These are phyloP conservation scores for Hypomyces perniciosus DNA, from an alignment of 2,329 filamentous ascomycete species.

Conservation along the genomic window DNA sequence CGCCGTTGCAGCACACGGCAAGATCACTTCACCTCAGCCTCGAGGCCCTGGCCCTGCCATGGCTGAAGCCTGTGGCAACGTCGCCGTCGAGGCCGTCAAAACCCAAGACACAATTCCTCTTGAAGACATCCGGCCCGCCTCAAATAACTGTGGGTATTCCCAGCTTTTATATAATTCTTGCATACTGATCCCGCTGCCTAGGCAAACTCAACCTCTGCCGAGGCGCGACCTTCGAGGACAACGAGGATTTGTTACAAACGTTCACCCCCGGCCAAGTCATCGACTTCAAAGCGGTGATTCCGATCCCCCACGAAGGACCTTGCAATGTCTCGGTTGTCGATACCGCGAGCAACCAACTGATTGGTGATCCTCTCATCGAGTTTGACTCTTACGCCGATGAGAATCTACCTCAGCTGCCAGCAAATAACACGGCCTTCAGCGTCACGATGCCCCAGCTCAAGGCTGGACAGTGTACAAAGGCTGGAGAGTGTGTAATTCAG, in stretches of 20 bases:
- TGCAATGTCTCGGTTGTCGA: slow-evolving; percentile 54
- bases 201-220: slow-evolving; percentile 41
- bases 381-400: slow-evolving; percentile 51
- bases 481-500: slow-evolving; percentile 49
- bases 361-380: slow-evolving; percentile 47
- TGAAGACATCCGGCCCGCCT: slow-evolving; percentile 23
- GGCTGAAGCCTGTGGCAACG: slow-evolving; percentile 37
- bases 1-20: slow-evolving; percentile 37
- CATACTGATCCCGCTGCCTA: background rate
- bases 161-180: background rate
- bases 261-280: slow-evolving; percentile 39
- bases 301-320: slow-evolving; percentile 40
- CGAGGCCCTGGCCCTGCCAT: slow-evolving; percentile 38
- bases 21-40: slow-evolving; percentile 35
- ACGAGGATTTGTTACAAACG: slow-evolving; percentile 35
- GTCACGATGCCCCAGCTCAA: slow-evolving; percentile 48
- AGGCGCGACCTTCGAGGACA: slow-evolving; percentile 41
- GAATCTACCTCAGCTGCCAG: slow-evolving; percentile 22
- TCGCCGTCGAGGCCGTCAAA: slow-evolving; percentile 13
- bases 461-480: slow-evolving; percentile 38
- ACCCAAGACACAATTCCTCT: slow-evolving; percentile 1
- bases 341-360: slow-evolving; percentile 43
- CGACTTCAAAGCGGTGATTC: slow-evolving; percentile 33
- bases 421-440: slow-evolving; percentile 44
- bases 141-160: slow-evolving; percentile 16